A percentile compares a stretch with the other conserved stretches of the same genome.
phyloP scores from a whole-genome alignment of 768 basidiomycete genomes.

The Phlebiopsis flavidoalba region DNA sequence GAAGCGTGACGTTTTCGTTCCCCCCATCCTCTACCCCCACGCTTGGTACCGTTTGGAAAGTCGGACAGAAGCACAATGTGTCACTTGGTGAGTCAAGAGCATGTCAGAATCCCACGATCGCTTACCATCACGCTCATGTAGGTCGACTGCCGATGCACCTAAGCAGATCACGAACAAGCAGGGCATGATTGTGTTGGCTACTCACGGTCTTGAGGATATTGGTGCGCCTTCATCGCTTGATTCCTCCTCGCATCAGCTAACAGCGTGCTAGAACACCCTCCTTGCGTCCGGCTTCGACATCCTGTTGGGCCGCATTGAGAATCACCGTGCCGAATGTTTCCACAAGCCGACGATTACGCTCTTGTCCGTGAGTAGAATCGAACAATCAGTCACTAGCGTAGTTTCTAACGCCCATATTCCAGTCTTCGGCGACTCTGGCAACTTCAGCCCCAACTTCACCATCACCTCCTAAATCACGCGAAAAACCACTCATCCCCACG shows the following conservation, averaged over 20 bases:
- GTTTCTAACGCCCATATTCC: no score
- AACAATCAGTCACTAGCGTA: no score
- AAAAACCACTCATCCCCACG: not conserved
- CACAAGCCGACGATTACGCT: conserved; percentile 27
- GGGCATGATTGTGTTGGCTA: conserved; percentile 21
- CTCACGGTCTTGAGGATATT: conserved; percentile 26
- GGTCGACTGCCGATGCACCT: conserved; percentile 37
- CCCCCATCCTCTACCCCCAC: conserved; percentile 42
- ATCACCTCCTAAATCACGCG: conserved; percentile 18
- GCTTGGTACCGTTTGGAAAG: conserved; percentile 38
- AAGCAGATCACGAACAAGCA: conserved; percentile 34
- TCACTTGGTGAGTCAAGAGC: conserved; percentile 40
- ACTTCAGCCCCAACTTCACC: conserved; percentile 35
- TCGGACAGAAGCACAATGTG: conserved; percentile 39
- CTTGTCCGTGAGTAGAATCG: conserved; percentile 40
- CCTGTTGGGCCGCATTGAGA: conserved; percentile 27
- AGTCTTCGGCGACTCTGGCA: conserved; percentile 50
- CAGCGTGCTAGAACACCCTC: conserved; percentile 19
- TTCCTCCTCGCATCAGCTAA: not conserved
- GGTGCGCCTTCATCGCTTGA: conserved; percentile 18
- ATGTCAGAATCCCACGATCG: not conserved
- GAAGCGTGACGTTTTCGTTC: conserved; percentile 41
- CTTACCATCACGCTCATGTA: conserved; percentile 13
- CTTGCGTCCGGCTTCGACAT: conserved; percentile 34
- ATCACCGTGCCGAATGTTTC: conserved; percentile 34